A percentile compares a stretch with the other conserved stretches of the same genome.
Evolutionary conservation across 2,329 filamentous ascomycete genomes (phyloP).

Genomic region (Ascochyta koolunga): DNA sequence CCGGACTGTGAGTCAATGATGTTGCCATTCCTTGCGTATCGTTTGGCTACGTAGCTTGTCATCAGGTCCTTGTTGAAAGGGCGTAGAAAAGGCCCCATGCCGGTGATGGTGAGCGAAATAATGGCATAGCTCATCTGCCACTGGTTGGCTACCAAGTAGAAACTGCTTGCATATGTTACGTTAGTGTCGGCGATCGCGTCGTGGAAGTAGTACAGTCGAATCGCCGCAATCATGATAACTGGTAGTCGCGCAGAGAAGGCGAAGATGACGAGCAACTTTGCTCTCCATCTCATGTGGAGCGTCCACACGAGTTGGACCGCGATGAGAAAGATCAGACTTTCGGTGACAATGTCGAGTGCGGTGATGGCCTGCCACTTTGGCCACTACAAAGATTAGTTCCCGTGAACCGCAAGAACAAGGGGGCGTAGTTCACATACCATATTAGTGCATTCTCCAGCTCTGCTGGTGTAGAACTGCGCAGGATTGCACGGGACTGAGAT

Average conservation of each 20-base stretch:
- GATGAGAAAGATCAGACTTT: conserved; percentile 36
- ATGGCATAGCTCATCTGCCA: conserved; percentile 47
- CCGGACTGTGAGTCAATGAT: conserved; percentile 10
- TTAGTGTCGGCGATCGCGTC: conserved; percentile 20
- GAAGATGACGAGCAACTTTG: conserved; percentile 36
- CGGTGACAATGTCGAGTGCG: conserved; percentile 36
- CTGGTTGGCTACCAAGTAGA: conserved; percentile 39
- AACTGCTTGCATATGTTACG: conserved; percentile 26
- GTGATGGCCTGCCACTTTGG: conserved; percentile 39
- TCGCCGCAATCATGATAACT: conserved; percentile 31
- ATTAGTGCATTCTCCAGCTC: conserved; percentile 23
- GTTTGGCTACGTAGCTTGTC: conserved; percentile 24
- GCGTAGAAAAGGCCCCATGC: conserved; percentile 41
- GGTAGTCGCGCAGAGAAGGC: conserved; percentile 41
- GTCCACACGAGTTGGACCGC: conserved; percentile 33
- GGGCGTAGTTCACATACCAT: conserved; percentile 23
- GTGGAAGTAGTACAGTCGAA: conserved; percentile 36
- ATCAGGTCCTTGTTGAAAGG: conserved; percentile 38
- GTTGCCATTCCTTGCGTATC: conserved; percentile 16
- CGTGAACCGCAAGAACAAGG: background rate
- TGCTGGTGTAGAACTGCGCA: conserved; percentile 21
- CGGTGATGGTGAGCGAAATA: conserved; percentile 40
- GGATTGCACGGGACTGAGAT: conserved; percentile 37
- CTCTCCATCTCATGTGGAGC: conserved; percentile 35
- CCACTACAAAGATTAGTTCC: conserved; percentile 24